Percentiles rank a stretch among this genome's conserved stretches.
These are phyloP conservation scores for Wickerhamiella bombiphila DNA, from an alignment of 805 yeast genomes.

Conservation along the genomic window DNA sequence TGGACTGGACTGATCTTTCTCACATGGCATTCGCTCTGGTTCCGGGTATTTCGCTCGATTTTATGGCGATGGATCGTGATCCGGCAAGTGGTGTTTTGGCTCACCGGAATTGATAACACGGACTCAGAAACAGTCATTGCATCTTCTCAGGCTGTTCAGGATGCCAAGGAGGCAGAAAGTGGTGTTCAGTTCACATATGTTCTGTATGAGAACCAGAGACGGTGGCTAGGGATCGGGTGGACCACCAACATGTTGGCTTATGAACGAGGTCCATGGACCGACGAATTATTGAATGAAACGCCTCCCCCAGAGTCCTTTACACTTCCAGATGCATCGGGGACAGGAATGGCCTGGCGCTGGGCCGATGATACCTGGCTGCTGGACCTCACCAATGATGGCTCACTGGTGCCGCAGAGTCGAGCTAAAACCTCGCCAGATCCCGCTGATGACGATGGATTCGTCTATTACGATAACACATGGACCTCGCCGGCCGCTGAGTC, in stretches of 20 bases:
- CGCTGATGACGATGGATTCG: slow-evolving; percentile 64
- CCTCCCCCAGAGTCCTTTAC: slow-evolving; percentile 63
- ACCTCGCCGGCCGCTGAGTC: slow-evolving; percentile 79
- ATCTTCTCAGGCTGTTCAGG: neutral
- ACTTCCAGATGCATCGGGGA: slow-evolving; percentile 56
- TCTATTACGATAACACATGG: slow-evolving; percentile 90
- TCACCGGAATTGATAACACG: slow-evolving; percentile 49
- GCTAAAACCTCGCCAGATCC: slow-evolving; percentile 44
- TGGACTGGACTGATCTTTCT: slow-evolving; percentile 44
- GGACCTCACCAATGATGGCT: slow-evolving; percentile 75
- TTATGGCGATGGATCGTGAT: slow-evolving; percentile 70
- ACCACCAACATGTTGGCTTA: slow-evolving; percentile 79
- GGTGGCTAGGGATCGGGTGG: slow-evolving; percentile 98
- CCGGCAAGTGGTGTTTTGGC: slow-evolving; percentile 58
- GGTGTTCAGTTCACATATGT: slow-evolving; percentile 60
- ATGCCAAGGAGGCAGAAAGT: neutral
- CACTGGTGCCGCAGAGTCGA: slow-evolving; percentile 41
- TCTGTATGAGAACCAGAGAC: slow-evolving; percentile 83
- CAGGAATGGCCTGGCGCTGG: slow-evolving; percentile 86
- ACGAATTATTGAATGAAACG: slow-evolving; percentile 79
- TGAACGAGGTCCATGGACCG: slow-evolving; percentile 96
- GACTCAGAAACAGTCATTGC: slow-evolving; percentile 1
- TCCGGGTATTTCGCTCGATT: slow-evolving; percentile 66
- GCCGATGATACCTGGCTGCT: slow-evolving; percentile 84
- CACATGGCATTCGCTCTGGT: slow-evolving; percentile 78